These are phyloP conservation scores for Begonia masoniana DNA, from an alignment of 306 rosid genomes.

Conservation along the genomic window DNA sequence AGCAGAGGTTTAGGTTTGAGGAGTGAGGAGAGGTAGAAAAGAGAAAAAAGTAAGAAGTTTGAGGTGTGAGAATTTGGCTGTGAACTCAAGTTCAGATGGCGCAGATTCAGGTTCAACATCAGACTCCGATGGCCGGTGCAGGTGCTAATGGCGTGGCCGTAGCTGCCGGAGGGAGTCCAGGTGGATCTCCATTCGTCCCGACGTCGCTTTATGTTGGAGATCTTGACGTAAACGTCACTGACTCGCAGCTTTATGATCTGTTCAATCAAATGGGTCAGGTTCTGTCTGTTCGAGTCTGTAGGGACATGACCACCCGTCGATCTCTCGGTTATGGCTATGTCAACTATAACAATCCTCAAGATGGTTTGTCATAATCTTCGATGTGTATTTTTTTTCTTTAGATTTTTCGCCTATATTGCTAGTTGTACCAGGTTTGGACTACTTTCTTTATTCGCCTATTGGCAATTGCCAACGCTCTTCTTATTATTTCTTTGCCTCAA, in stretches of 20 bases:
- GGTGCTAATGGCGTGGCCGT: constrained; percentile 17
- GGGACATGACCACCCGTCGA: constrained; percentile 47
- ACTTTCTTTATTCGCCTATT: too few species aligned
- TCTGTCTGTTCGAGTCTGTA: constrained; percentile 64
- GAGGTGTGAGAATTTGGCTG: background rate
- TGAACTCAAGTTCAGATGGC: constrained; percentile 28
- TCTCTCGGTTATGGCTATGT: constrained; percentile 83
- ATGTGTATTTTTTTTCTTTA: too few species aligned
- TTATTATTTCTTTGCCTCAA: too few species aligned
- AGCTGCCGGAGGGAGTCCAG: constrained; percentile 8
- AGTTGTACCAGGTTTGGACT: too few species aligned
- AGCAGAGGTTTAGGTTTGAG: background rate
- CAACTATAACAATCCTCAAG: constrained; percentile 44
- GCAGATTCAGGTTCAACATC: constrained; percentile 64
- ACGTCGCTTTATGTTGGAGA: constrained; percentile 66
- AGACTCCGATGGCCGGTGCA: constrained; percentile 15
- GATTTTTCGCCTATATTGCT: too few species aligned
- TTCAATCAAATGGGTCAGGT: constrained; percentile 53
- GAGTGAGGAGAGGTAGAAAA: constrained; percentile 2
- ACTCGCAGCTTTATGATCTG: constrained; percentile 54
- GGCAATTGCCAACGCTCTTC: too few species aligned
- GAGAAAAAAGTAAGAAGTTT: background rate
- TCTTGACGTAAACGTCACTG: constrained; percentile 44
- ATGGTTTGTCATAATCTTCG: constrained; percentile 24
- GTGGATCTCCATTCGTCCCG: constrained; percentile 30